Base-by-base conservation (phyloP, 257 asterid genomes). In the Vinca minor region DNA sequence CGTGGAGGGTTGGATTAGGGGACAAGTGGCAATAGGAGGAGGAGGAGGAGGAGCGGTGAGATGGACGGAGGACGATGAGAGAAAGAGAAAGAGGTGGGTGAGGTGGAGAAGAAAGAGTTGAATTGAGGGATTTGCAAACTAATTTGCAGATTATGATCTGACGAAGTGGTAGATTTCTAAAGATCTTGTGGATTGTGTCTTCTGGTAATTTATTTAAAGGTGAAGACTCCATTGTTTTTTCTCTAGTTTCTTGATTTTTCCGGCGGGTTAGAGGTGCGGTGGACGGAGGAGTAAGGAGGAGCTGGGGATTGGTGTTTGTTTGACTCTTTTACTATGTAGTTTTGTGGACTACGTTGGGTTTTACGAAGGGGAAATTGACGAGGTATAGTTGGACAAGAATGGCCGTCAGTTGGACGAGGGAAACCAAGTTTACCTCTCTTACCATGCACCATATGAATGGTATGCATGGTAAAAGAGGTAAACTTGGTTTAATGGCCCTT, bases 111-210 rank as follows among this genome's bases (percentile, higher is more conserved):
- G 95, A 85, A 41, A 91, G 85, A 64, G 85, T 28, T 26, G 76
- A 28, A 71, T 71, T 44, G 20, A 91, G 84, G 69, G 81, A 73
- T 67, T 78, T 86, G 84, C 96, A 91, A 52, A 85, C 85, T 66
- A 88, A 85, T 69, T 78, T 85, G 44, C 83, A 83, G 61, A 87
- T 64, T 72, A 88, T 84, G 73, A 88, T 86, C 68, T 86, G 84
- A 62, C 83, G 87, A 73, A 91, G 84, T 0, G 90, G 82, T n/a
- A 91, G 89, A 78, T 73, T 87, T 59, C 81, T 69, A 78, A 91
- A 86, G 85, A 88, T 86, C 78, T 83, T 86, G 71, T 86, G 95
- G 67, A 91, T 73, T 44, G 90, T 83, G 46, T 91, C 98, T 63
- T 85, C 88, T 0, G 98, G 96, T 4, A 91, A 76, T 3, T 47